A percentile compares a stretch with the other conserved stretches of the same genome.
Evolutionary conservation across 108 stramenopile species (phyloP).

Genomic region (Tribonema minus): DNA sequence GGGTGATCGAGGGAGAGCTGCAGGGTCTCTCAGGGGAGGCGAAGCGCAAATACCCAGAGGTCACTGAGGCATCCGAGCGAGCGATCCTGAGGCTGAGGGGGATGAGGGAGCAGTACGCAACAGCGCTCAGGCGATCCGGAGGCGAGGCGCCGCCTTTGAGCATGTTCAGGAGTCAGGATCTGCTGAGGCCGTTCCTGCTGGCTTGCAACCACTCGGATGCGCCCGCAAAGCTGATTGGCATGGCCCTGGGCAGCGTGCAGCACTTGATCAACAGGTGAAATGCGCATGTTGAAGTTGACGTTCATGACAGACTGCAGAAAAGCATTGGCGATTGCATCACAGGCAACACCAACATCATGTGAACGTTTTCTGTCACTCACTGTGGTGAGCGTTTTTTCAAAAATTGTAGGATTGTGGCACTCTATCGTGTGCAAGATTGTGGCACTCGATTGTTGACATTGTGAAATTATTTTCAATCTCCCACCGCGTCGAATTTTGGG

Average conservation of each 20-base stretch:
- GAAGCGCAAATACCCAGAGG: conserved; percentile 22
- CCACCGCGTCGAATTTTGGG: too few species aligned
- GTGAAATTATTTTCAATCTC: too few species aligned
- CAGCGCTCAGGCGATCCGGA: conserved; percentile 32
- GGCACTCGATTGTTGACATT: too few species aligned
- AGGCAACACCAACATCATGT: too few species aligned
- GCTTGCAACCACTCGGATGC: conserved; percentile 54
- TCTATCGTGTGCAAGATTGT: too few species aligned
- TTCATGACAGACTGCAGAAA: too few species aligned
- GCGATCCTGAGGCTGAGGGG: conserved; percentile 38
- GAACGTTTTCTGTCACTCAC: too few species aligned
- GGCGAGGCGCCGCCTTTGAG: conserved; percentile 36
- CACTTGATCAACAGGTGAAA: conserved; percentile 45
- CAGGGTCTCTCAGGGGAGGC: conserved; percentile 36
- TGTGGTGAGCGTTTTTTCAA: too few species aligned
- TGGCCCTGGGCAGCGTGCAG: conserved; percentile 52
- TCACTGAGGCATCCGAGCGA: conserved; percentile 45
- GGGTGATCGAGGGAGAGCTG: conserved; percentile 45
- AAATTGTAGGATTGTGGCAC: too few species aligned
- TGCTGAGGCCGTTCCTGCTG: conserved; percentile 50
- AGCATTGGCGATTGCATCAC: too few species aligned
- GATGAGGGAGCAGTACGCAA: conserved; percentile 46
- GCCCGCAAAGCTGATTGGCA: conserved; percentile 31
- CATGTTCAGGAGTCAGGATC: conserved; percentile 44
- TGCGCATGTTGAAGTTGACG: too few species aligned